These are phyloP conservation scores for Pyrrhoderma noxium DNA, from an alignment of 1,284 basidiomycete species.

Conservation along the genomic window DNA sequence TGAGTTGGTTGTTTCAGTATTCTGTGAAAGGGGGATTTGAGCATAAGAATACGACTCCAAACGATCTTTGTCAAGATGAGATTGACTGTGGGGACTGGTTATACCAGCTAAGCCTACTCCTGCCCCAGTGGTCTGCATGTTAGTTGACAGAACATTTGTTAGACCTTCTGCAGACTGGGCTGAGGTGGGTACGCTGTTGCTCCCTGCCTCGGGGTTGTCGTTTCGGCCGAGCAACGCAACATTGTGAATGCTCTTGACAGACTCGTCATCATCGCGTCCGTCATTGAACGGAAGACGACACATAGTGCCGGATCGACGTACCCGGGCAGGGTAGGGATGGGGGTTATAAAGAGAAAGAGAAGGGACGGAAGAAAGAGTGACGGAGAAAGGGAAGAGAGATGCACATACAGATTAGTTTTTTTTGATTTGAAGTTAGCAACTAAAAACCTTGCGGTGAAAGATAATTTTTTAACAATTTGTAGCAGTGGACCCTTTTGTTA, in stretches of 20 bases:
- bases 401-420: constrained; percentile 16
- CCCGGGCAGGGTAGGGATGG: constrained; percentile 2
- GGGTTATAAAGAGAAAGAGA: not conserved
- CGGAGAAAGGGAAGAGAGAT: constrained; percentile 7
- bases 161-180: not conserved
- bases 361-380: constrained; percentile 7
- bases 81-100: not conserved
- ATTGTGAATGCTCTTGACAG: not conserved
- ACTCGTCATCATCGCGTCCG: not conserved
- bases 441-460: too few species aligned
- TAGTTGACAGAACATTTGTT: not conserved
- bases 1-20: not conserved
- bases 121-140: not conserved
- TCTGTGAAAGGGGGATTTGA: not conserved
- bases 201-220: constrained; percentile 2
- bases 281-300: not conserved
- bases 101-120: not conserved
- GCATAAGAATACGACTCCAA: not conserved
- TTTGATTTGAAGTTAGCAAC: too few species aligned
- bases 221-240: not conserved
- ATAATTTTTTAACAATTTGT: too few species aligned
- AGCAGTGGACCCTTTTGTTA: too few species aligned
- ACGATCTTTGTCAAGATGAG: not conserved
- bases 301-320: constrained; percentile 2
- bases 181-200: not conserved